These are phyloP conservation scores for Aethionema arabicum DNA, from an alignment of 345 rosid species.

Conservation along the genomic window DNA sequence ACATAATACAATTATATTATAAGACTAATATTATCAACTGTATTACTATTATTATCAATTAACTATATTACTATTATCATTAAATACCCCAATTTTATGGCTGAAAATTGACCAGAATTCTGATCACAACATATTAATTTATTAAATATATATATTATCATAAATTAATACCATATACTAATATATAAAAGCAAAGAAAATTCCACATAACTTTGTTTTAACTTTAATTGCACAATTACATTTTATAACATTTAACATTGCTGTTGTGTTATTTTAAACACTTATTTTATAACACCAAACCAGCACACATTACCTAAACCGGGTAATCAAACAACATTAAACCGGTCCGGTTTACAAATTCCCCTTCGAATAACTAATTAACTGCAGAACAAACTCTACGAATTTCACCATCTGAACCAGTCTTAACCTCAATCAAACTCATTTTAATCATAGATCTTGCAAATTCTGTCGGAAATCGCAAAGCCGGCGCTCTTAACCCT, in stretches of 20 bases:
- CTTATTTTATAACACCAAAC: background rate
- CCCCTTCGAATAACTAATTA: slow-evolving; percentile 13
- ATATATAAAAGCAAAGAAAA: background rate
- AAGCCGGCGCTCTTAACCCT: slow-evolving; percentile 20
- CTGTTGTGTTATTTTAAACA: background rate
- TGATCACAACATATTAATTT: background rate
- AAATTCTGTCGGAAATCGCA: slow-evolving; percentile 28
- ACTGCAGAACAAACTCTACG: slow-evolving; percentile 42
- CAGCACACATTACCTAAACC: background rate
- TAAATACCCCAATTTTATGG: background rate
- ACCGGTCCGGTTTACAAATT: background rate
- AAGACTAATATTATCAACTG: no score
- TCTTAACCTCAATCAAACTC: slow-evolving; percentile 44
- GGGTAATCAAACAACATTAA: background rate
- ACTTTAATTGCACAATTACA: background rate
- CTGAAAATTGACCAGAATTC: background rate
- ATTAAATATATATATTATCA: background rate
- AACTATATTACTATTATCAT: no score
- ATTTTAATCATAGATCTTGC: slow-evolving; percentile 47
- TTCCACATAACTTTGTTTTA: background rate
- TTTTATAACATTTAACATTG: no score
- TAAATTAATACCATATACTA: no score
- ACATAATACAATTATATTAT: no score
- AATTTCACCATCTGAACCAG: slow-evolving; percentile 45
- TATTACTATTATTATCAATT: no score